Evolutionary conservation across 2,329 filamentous ascomycete species (phyloP), one percentile per base, ranked within the genome.

Genomic region (Hypoxylon sp.): DNA sequence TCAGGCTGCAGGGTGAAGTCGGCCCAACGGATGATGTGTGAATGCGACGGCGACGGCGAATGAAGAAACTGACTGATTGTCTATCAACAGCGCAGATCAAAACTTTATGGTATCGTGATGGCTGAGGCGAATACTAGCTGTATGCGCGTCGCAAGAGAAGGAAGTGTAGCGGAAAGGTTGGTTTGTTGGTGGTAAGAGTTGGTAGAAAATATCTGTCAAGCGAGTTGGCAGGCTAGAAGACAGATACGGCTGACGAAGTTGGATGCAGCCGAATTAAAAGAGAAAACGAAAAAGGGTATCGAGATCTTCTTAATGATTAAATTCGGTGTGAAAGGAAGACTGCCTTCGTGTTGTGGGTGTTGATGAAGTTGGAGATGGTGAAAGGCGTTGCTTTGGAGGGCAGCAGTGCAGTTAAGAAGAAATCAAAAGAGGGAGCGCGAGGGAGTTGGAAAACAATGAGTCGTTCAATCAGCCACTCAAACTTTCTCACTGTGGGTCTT

Each of bases 231-330:
- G 23, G 14, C 30, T 14, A 58, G 52, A 46, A 62, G 43, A 48
- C 49, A 67, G 55, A 66, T 41, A 64, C 70, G 76, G 75, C 75
- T 69, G 65, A 65, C 74, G 74, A 79, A 77, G 76, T 77, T 78
- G 76, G 76, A 71, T 79, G 76, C 75, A 75, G 72, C 71, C 76
- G 72, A 60, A 17, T 56, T 63, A 64, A 70, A 70, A 72, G 65
- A 66, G 38, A 71, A 67, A 55, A 63, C 59, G 60, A 65, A 46
- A 64, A 58, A 55, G 34, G 34, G 56, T 52, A 58, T 51, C 41
- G 45, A 50, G 58, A 68, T 68, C 53, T 57, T 65, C 34, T 68
- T 60, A 45, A 45, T 67, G 30, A 55, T 62, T 45, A 68, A 67
- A 70, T 67, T 56, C 48, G 63, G 67, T 43, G 43, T 60, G 58